Evolutionary conservation across 495 filamentous ascomycete species (phyloP).

Genomic region (Delitschia confertaspora): DNA sequence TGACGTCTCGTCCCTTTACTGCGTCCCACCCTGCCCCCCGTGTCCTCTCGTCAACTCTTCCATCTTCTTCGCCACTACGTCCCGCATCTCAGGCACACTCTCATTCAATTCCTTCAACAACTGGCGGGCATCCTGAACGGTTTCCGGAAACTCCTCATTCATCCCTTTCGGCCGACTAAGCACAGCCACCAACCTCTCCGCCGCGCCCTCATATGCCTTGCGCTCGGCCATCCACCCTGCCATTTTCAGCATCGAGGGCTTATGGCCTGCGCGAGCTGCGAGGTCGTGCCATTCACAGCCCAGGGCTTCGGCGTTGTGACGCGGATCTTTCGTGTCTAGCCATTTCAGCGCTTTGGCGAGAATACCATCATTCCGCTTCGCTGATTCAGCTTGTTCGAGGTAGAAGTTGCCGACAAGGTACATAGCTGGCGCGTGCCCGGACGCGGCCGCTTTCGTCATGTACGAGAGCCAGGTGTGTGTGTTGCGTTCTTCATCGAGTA

Average conservation of each 20-base stretch:
- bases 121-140: no score
- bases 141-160: no score
- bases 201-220: no score
- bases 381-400: background rate
- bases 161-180: no score
- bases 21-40: no score
- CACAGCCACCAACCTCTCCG: no score
- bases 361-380: background rate
- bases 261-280: slow-evolving; percentile 8
- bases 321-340: slow-evolving; percentile 2
- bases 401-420: slow-evolving; percentile 21
- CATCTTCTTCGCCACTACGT: no score
- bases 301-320: background rate
- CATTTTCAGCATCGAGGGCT: slow-evolving; percentile 11
- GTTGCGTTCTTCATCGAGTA: background rate
- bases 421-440: slow-evolving; percentile 15
- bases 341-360: slow-evolving; percentile 4
- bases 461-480: slow-evolving; percentile 16
- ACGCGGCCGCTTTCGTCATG: slow-evolving; percentile 24
- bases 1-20: no score
- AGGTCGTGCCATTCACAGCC: slow-evolving; percentile 14
- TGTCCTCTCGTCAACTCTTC: no score
- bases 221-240: no score
- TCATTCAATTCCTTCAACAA: no score
- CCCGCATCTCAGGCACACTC: no score